Base-by-base conservation (phyloP, 139 green algal genomes). In the Coccomyxa sp. region DNA sequence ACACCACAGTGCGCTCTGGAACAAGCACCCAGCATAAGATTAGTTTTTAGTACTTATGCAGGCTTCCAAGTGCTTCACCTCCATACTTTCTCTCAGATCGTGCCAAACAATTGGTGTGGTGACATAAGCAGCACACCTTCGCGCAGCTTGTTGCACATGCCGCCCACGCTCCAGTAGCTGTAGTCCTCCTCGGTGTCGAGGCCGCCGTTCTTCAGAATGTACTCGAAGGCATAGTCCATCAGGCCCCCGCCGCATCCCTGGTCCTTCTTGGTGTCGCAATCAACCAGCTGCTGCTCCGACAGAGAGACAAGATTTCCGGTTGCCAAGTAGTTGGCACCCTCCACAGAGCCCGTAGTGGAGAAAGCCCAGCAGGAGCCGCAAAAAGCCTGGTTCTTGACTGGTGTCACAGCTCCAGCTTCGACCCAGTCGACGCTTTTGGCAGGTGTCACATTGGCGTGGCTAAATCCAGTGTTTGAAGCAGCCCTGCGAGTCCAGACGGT, bases 201-300 rank as follows among this genome's bases (percentile, higher is more conserved):
- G 63, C 95, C 95, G 7, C 90, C 90, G 83, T 96, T 94, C 28
- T 94, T 81, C 13, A 93, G 82, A 27, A 97, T 88, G 84, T 88
- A 97, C 82, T 96, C 88, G 79, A 83, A 79, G 11, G 80, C 80
- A 59, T 86, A 82, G 38, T 86, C 82, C 89, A 92, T 91, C 28
- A 92, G 86, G 60, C 89, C 87, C 67, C 89, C 88, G 31, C 82
- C 81, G 77, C 85, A 90, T 68, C 84, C 87, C 51, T 80, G 30
- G 74, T 91, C 88, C 74, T 89, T 84, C 17, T 77, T 77, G 0
- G 31, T 89, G 86, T 98, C 94, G 83, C 96, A 99, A 85, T 97
- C 94, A 14, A 99, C 93, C 67, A 99, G 91, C 89, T 98, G 91
- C 90, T 99, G 96, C 91, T 98, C 96, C 32, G 85, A 94, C 13